Percentiles rank a stretch among this genome's conserved stretches.
phyloP scores from a whole-genome alignment of 23 red algal genomes.

The Gracilariopsis chorda region DNA sequence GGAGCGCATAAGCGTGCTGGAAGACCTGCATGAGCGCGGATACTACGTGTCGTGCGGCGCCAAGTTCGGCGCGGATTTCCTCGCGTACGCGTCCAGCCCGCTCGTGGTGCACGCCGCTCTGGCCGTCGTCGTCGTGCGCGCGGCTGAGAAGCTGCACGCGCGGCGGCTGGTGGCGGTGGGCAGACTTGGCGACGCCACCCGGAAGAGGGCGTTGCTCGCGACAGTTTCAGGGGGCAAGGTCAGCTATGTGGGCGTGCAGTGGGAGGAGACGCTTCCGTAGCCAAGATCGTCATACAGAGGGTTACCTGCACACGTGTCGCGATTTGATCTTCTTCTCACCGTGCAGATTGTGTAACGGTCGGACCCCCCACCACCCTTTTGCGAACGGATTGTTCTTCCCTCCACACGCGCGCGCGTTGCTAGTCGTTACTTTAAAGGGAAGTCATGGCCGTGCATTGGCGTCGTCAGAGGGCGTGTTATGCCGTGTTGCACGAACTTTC shows the following conservation, averaged over 20 bases:
- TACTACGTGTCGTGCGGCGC: conserved; percentile 76
- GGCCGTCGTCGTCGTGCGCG: conserved; percentile 52
- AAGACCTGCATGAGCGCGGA: conserved; percentile 68
- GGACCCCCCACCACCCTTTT: too few species aligned
- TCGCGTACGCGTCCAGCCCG: conserved; percentile 89
- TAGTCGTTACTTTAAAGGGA: too few species aligned
- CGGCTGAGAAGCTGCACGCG: conserved; percentile 2
- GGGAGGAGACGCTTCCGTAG: conserved; percentile 80
- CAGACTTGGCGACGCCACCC: conserved; percentile 75
- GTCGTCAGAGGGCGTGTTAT: too few species aligned
- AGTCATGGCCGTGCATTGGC: too few species aligned
- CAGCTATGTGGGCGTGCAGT: conserved; percentile 68
- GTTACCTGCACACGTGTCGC: too few species aligned
- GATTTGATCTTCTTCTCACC: too few species aligned
- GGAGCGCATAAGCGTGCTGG: conserved; percentile 51
- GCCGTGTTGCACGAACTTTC: too few species aligned
- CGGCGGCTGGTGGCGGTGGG: conserved; percentile 73
- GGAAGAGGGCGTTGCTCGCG: conserved; percentile 69
- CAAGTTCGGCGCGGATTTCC: conserved; percentile 96
- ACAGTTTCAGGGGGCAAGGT: conserved; percentile 15
- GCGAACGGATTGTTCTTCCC: too few species aligned
- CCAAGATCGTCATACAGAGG: too few species aligned
- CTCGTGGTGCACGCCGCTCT: conserved; percentile 77
- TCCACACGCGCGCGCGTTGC: too few species aligned
- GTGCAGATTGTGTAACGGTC: too few species aligned